phyloP scores from a whole-genome alignment of 2,329 filamentous ascomycete species.

The Periconia sp. region DNA sequence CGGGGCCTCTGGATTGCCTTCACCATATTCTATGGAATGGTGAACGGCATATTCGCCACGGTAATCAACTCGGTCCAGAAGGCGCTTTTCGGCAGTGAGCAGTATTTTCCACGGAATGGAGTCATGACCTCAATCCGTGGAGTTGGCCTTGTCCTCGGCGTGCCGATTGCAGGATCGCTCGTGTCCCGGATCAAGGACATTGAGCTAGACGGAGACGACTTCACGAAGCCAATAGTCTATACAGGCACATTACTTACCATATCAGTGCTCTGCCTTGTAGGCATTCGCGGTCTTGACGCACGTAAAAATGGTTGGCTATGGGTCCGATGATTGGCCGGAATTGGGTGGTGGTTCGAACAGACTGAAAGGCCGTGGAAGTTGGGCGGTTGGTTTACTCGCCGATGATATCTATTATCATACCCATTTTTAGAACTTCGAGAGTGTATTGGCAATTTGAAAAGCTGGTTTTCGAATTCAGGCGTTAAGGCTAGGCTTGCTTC shows the following conservation, averaged over 20 bases:
- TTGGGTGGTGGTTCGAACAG: not conserved
- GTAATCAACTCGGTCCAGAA: slow-evolving; percentile 26
- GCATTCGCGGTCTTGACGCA: slow-evolving; percentile 21
- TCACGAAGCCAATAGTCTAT: slow-evolving; percentile 21
- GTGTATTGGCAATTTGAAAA: too few relatives aligned
- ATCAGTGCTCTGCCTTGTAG: slow-evolving; percentile 13
- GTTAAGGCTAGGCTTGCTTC: too few relatives aligned
- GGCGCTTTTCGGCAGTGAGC: slow-evolving; percentile 25
- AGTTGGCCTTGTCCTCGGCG: slow-evolving; percentile 23
- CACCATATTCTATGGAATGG: slow-evolving; percentile 25
- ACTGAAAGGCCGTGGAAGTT: too few relatives aligned
- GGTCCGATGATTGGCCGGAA: slow-evolving; percentile 14
- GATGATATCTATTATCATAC: too few relatives aligned
- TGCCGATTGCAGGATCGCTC: slow-evolving; percentile 26
- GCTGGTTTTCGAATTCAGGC: too few relatives aligned
- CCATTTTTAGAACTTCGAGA: too few relatives aligned
- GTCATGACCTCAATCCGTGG: slow-evolving; percentile 25
- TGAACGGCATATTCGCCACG: slow-evolving; percentile 21
- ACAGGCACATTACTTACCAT: slow-evolving; percentile 17
- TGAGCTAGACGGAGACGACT: slow-evolving; percentile 17
- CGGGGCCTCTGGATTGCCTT: slow-evolving; percentile 22
- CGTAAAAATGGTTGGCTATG: slow-evolving; percentile 22
- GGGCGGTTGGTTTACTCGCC: too few relatives aligned
- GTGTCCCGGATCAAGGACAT: slow-evolving; percentile 16
- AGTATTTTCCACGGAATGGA: slow-evolving; percentile 28